Percentiles rank a stretch among this genome's conserved stretches.
Evolutionary conservation across 129 eudicot species (phyloP).

Genomic region (Daucus carota): DNA sequence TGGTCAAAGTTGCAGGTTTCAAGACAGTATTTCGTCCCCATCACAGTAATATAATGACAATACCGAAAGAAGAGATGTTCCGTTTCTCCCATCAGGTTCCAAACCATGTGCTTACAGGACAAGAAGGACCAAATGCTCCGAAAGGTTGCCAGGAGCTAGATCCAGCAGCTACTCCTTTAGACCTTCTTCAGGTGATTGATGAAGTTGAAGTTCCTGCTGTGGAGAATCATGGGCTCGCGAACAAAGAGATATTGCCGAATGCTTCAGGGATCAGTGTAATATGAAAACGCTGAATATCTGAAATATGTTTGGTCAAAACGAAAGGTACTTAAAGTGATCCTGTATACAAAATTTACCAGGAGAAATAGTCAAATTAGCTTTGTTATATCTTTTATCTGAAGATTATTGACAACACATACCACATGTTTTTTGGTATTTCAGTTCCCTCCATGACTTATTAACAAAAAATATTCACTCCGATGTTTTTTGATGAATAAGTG

Average conservation of each 20-base stretch:
- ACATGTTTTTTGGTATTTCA: not conserved
- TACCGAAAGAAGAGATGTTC: conserved; percentile 79
- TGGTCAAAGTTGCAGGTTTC: conserved; percentile 58
- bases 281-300: not conserved
- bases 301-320: not conserved
- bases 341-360: not conserved
- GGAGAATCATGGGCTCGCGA: conserved; percentile 9
- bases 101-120: conserved; percentile 48
- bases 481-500: not conserved
- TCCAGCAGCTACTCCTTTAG: conserved; percentile 90
- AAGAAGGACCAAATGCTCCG: conserved; percentile 65
- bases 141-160: conserved; percentile 82
- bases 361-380: not conserved
- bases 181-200: conserved; percentile 49
- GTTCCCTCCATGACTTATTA: not conserved
- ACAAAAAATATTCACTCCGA: not conserved
- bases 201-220: conserved; percentile 18
- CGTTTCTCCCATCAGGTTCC: conserved; percentile 92
- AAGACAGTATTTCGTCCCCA: conserved; percentile 60
- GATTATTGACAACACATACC: not conserved
- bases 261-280: not conserved
- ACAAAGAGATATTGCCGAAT: not conserved
- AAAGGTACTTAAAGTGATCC: not conserved
- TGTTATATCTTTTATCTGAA: not conserved
- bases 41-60: conserved; percentile 32